These are phyloP conservation scores for Mycena sp. DNA, from an alignment of 1,284 basidiomycete species.

Conservation along the genomic window DNA sequence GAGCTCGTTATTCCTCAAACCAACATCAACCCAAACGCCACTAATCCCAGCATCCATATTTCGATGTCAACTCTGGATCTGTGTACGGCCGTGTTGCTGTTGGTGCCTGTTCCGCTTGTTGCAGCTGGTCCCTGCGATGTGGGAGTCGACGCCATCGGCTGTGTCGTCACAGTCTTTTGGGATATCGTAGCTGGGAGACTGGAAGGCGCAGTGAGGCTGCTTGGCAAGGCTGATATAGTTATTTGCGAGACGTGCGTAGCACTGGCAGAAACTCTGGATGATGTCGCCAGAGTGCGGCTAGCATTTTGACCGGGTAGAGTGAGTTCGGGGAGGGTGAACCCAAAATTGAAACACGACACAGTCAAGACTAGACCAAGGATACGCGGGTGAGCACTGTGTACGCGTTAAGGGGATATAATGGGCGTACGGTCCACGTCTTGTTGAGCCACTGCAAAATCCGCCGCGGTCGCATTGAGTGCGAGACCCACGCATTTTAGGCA, in stretches of 20 bases:
- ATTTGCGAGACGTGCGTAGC: conserved; percentile 9
- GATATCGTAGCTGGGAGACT: background rate
- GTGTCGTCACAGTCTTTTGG: conserved; percentile 8
- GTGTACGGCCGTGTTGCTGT: background rate
- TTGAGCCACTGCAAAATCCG: conserved; percentile 18
- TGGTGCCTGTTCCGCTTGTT: background rate
- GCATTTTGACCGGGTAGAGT: conserved; percentile 26
- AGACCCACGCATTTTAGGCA: conserved; percentile 48
- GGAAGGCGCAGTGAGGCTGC: background rate
- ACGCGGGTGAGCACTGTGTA: background rate
- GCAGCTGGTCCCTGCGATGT: background rate
- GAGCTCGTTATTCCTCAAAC: background rate
- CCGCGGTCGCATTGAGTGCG: conserved; percentile 30
- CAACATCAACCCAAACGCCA: background rate
- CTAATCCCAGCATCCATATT: background rate
- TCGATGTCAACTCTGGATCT: background rate
- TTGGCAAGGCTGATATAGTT: conserved; percentile 8
- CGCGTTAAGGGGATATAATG: background rate
- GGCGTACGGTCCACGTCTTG: conserved; percentile 17
- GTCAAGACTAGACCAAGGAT: conserved; percentile 10
- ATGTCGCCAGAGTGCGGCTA: conserved; percentile 23
- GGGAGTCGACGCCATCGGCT: background rate
- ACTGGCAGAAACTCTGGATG: background rate
- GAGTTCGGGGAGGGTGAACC: conserved; percentile 23
- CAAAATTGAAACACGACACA: conserved; percentile 14